Base-by-base conservation (phyloP, 202 grass and related monocot species). In the Panicum virgatum region DNA sequence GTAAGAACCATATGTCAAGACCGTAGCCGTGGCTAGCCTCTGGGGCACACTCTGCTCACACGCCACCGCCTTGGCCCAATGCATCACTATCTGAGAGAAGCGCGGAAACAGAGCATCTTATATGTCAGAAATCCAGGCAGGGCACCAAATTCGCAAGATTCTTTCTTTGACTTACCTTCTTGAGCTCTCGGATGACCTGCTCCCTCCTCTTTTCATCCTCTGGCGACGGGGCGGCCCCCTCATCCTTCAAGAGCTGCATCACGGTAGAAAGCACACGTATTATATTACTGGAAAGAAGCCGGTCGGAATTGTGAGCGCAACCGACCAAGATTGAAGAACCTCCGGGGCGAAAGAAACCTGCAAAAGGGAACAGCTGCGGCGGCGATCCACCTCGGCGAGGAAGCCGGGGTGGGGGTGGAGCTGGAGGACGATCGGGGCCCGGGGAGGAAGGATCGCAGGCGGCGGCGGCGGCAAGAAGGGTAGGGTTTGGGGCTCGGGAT, bases 1-100 rank as follows among this genome's bases (percentile, higher is more conserved):
- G 76, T 94, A 94, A 47, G 92, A 94, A 61, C 92, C 92, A 34
- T 91, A 94, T 47, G 86, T 87, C 9, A 94, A 43, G 75, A 94
- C 69, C 0, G 77, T 89, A 14, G 86, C 89, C 14, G 86, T 87
- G 1, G 82, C 38, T 6, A 79, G 57, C 46, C 34, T 62, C 7
- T 42, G 75, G 14, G 83, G 81, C 14, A 94, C 40, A 53, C 48
- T 25, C 75, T 75, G 68, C 66, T 87, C 81, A 64, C 29, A 68
- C 15, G 89, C 92, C n/a, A 94, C 86, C 74, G 14, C 62, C 62
- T 89, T 80, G 37, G 85, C 85, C 92, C 92, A 94, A 9, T 51
- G 50, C 81, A 75, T 78, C 44, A 94, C 92, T 20, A 91, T 87
- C 92, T 94, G 86, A 42, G 16, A 69, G 36, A 72, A 39, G 22